Conservation (phyloP, 2,329 filamentous ascomycete genomes). For the Salinomyces thailandicus region DNA sequence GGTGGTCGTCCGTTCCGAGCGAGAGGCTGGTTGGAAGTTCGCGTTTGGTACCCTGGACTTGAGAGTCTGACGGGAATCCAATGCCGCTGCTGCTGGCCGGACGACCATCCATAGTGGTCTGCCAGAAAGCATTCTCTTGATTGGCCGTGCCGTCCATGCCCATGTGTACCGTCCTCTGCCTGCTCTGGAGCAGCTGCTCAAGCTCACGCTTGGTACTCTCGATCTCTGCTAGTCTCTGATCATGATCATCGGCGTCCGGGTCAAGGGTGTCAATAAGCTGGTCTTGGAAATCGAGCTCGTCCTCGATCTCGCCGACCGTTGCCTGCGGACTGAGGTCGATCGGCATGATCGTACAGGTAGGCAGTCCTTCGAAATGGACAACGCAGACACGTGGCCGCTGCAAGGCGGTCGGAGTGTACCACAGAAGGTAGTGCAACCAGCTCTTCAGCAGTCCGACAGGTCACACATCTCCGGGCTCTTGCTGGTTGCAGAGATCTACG, state of each 20-base stretch:
- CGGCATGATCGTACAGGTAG: neutral
- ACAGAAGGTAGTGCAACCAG: too few relatives aligned
- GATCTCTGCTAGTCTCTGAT: constrained; percentile 13
- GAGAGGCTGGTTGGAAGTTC: constrained; percentile 8
- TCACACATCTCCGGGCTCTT: too few relatives aligned
- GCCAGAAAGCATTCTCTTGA: constrained; percentile 9
- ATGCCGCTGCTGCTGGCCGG: constrained; percentile 7
- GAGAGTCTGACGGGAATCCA: neutral
- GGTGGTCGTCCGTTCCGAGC: constrained; percentile 12
- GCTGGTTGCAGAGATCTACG: too few relatives aligned
- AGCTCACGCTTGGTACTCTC: constrained; percentile 15
- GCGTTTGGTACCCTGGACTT: constrained; percentile 12
- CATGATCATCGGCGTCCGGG: constrained; percentile 20
- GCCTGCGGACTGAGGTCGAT: neutral
- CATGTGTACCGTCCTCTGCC: neutral
- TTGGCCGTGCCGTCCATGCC: constrained; percentile 10
- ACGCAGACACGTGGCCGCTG: too few relatives aligned
- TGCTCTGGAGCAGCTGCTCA: constrained; percentile 9
- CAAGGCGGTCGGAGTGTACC: too few relatives aligned
- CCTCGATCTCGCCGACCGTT: constrained; percentile 17
- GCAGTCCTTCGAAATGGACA: neutral
- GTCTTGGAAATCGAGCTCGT: constrained; percentile 25
- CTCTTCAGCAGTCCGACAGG: too few relatives aligned
- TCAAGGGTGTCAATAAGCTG: constrained; percentile 25
- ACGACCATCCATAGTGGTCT: constrained; percentile 11